These are phyloP conservation scores for Nakazawaea ambrosiae DNA, from an alignment of 805 yeast genomes.

Conservation along the genomic window DNA sequence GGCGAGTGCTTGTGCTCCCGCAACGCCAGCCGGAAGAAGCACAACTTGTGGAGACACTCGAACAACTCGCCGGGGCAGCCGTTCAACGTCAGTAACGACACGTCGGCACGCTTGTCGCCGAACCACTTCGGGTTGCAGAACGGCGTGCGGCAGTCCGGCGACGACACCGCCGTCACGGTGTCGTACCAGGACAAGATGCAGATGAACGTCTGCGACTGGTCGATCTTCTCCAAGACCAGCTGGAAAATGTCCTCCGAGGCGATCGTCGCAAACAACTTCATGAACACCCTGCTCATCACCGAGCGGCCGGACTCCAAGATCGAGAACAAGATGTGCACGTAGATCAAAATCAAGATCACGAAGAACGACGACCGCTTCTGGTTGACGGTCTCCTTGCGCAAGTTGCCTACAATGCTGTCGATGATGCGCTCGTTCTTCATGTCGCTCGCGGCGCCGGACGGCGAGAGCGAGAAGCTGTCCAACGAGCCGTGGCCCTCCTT, in stretches of 20 bases:
- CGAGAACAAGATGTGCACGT: constrained; percentile 48
- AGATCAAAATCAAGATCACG: constrained; percentile 43
- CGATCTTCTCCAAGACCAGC: constrained; percentile 34
- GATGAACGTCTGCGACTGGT: constrained; percentile 41
- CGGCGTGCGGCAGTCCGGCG: constrained; percentile 51
- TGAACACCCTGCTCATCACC: constrained; percentile 40
- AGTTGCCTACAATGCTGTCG: constrained; percentile 26
- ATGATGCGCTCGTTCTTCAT: constrained; percentile 18
- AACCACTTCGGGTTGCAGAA: constrained; percentile 47
- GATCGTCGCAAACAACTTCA: constrained; percentile 42
- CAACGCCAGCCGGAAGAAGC: constrained; percentile 26
- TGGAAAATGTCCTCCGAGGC: constrained; percentile 39
- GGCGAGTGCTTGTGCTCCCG: constrained; percentile 13
- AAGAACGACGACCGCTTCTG: constrained; percentile 33
- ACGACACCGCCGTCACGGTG: constrained; percentile 46
- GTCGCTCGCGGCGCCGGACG: constrained; percentile 2
- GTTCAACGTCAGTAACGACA: constrained; percentile 47
- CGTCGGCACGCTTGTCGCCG: constrained; percentile 33
- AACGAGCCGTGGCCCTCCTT: constrained; percentile 13
- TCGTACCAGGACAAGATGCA: constrained; percentile 56
- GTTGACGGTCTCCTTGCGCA: constrained; percentile 28
- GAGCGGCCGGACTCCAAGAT: constrained; percentile 49
- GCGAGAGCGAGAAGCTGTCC: constrained; percentile 1
- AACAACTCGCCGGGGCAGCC: constrained; percentile 59
- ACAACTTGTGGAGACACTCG: constrained; percentile 35